Base-by-base conservation (phyloP, 2,329 filamentous ascomycete species). In the Apiospora hydei region DNA sequence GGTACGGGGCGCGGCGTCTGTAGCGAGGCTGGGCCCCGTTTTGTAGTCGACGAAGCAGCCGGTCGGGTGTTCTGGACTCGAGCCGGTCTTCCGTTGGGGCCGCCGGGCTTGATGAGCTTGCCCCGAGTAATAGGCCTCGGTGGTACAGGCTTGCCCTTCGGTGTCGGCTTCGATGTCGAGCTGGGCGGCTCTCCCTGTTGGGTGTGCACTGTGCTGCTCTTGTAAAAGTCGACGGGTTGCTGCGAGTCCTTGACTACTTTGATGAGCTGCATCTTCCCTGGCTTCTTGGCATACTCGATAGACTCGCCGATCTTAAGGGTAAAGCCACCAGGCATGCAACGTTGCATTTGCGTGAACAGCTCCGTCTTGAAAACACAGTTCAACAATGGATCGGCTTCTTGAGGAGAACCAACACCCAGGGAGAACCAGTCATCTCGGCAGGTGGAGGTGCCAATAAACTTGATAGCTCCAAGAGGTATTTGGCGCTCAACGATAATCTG, bases 201-300 rank as follows among this genome's bases (percentile, higher is more conserved):
- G 0, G 95, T 98, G 81, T 98, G 96, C 70, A 99, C 91, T 21
- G 92, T 92, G 73, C 94, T 92, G 81, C 95, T 98, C 89, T 99
- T 99, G 87, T 99, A 99, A 74, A 91, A 89, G 82, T 99, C 96
- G 67, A 91, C 91, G 4, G 88, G 84, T 70, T 92, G 88, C 70
- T 91, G 89, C 0, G 95, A 91, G 80, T 99, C 96, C 83, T 97
- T 98, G 73, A 97, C 80, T 11, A 94, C 94, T 85, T 98, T 98
- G 79, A 99, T 93, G 7, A 91, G 84, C 70, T 96, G 93, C 81
- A 94, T 89, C 85, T 99, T 99, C 71, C 94, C 94, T 0, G 96
- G 96, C 84, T 99, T 99, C 88, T 98, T 99, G 80, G 96, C 95
- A 83, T 98, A 99, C 81, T 98, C 94, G 77, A 99, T 95, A 72